Conservation (phyloP, 2,329 filamentous ascomycete species). For the Graphilbum sp. region DNA sequence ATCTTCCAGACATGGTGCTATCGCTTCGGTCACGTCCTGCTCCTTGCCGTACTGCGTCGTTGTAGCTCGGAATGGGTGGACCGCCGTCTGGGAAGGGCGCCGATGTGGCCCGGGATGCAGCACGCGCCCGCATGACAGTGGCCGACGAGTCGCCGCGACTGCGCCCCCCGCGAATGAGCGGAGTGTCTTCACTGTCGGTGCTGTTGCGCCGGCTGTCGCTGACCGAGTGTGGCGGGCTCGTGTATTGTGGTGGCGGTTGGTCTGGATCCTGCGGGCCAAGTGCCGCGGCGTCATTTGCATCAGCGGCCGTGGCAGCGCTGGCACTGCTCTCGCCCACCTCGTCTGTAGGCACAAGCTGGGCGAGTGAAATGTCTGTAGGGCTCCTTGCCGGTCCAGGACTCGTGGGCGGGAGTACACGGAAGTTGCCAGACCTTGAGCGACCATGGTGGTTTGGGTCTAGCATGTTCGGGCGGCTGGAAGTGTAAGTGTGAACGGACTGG, state of each 20-base stretch:
- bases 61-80: constrained; percentile 71
- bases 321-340: constrained; percentile 54
- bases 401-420: constrained; percentile 57
- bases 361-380: constrained; percentile 89
- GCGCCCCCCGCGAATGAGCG: constrained; percentile 33
- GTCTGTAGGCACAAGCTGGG: constrained; percentile 60
- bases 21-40: constrained; percentile 28
- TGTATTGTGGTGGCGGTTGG: constrained; percentile 55
- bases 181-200: constrained; percentile 37
- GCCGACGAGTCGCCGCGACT: constrained; percentile 33
- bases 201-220: constrained; percentile 39
- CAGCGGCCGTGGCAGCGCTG: too few species aligned
- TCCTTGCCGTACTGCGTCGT: constrained; percentile 49
- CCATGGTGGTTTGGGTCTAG: constrained; percentile 50
- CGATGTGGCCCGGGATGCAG: background rate
- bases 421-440: constrained; percentile 61
- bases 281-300: too few species aligned
- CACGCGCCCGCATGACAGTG: constrained; percentile 13
- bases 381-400: constrained; percentile 81
- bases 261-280: constrained; percentile 36
- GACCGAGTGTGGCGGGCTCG: constrained; percentile 46
- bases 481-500: constrained; percentile 29
- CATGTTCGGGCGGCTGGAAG: constrained; percentile 19
- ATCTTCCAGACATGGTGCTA: constrained; percentile 15
- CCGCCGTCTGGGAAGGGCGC: constrained; percentile 11